Evolutionary conservation across 805 yeast genomes (phyloP).

Genomic region (Wickerhamomyces alni): DNA sequence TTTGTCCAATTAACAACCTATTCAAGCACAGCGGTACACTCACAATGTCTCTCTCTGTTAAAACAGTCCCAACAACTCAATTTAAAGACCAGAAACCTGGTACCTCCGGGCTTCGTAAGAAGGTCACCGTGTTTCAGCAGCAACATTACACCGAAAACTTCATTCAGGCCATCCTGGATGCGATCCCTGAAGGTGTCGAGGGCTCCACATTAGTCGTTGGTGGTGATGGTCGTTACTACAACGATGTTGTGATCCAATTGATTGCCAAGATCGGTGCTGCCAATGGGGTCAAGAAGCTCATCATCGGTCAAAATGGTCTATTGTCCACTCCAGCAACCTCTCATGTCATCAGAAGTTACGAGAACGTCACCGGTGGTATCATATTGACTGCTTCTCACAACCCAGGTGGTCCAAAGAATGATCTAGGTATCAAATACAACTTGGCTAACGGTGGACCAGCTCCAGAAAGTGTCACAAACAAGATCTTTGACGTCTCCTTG

Average conservation of each 20-base stretch:
- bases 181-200: conserved; percentile 85
- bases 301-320: conserved; percentile 84
- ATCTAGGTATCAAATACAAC: conserved; percentile 93
- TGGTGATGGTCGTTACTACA: conserved; percentile 95
- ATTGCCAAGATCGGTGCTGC: conserved; percentile 85
- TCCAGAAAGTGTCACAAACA: conserved; percentile 88
- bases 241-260: conserved; percentile 70
- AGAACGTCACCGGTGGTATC: conserved; percentile 81
- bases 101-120: conserved; percentile 93
- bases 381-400: conserved; percentile 94
- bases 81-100: conserved; percentile 95
- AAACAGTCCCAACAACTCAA: conserved; percentile 56
- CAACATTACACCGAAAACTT: conserved; percentile 89
- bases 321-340: conserved; percentile 96
- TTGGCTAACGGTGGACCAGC: conserved; percentile 97
- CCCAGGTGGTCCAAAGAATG: conserved; percentile 94
- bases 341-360: conserved; percentile 73
- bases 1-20: too few relatives aligned
- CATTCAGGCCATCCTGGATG: conserved; percentile 74
- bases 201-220: conserved; percentile 83
- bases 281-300: conserved; percentile 79
- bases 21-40: not conserved
- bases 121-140: conserved; percentile 72
- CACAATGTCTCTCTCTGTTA: conserved; percentile 8
- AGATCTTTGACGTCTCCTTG: conserved; percentile 69